Base-by-base conservation (phyloP, 345 rosid genomes). In the Bruguiera sexangula region DNA sequence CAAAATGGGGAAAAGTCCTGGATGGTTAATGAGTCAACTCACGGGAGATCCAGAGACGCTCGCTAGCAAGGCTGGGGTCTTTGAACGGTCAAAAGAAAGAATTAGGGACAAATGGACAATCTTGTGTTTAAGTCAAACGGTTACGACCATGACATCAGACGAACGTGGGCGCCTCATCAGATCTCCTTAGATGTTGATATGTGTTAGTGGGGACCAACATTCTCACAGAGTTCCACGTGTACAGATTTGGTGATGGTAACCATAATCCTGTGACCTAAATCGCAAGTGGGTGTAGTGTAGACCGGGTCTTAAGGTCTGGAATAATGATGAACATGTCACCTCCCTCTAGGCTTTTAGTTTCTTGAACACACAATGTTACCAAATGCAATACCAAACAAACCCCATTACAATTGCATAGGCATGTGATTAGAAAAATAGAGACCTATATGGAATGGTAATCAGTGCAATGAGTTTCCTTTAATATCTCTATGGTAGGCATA, bases 81-180 rank as follows among this genome's bases (percentile, higher is more conserved):
- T 26, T 53, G 46, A 71, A 67, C 66, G 43, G 67, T 74, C 63
- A 72, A 75, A 74, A 43, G 16, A 69, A 54, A 51, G 61, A 27
- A 70, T 67, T 61, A 64, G 10, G 43, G 66, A 63, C 72, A 43
- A 58, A 57, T 59, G 54, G 62, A 32, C 29, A 67, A 39, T 57
- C 60, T 62, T 79, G 78, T 76, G 71, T 73, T 75, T 29, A 74
- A 73, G 89, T 84, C 87, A 82, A 85, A 69, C 87, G 79, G 88
- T 82, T 83, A 71, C 65, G 86, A 79, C 80, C 73, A 26, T 86
- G 83, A 88, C 89, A 72, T 86, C 89, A 82, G n/a, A 30, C 11
- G 26, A 54, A 71, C 57, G 76, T 69, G 80, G 82, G 69, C 68
- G 31, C 59, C 24, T 48, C 30, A 64, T 52, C 63, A 24, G 19